A percentile compares a stretch with the other conserved stretches of the same genome.
These are phyloP conservation scores for Neoscytalidium dimidiatum DNA, from an alignment of 2,329 filamentous ascomycete species.

Conservation along the genomic window DNA sequence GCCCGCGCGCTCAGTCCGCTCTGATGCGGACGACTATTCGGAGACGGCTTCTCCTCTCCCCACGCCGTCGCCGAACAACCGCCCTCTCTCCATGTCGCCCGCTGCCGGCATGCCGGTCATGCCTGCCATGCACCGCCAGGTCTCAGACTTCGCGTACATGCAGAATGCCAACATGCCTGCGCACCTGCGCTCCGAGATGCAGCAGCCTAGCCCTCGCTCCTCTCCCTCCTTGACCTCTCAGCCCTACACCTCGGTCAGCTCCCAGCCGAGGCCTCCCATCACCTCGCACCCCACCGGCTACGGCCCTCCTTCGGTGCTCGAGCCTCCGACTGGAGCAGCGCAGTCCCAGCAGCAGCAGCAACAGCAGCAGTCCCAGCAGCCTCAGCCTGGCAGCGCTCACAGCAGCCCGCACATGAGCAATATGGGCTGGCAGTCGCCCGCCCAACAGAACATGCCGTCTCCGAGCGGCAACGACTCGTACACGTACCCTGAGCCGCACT, in stretches of 20 bases:
- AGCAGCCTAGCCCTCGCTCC: slow-evolving; percentile 68
- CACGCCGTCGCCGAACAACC: slow-evolving; percentile 81
- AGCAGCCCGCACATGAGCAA: slow-evolving; percentile 84
- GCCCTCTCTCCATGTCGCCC: slow-evolving; percentile 78
- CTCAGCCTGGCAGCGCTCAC: slow-evolving; percentile 68
- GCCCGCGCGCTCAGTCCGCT: slow-evolving; percentile 57
- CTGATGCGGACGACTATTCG: slow-evolving; percentile 71
- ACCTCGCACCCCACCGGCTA: slow-evolving; percentile 86
- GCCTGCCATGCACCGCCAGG: slow-evolving; percentile 67
- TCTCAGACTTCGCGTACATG: slow-evolving; percentile 74
- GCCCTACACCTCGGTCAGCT: slow-evolving; percentile 58
- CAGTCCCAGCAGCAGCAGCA: slow-evolving; percentile 73
- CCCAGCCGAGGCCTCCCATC: slow-evolving; percentile 56
- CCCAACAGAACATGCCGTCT: slow-evolving; percentile 71
- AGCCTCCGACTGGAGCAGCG: slow-evolving; percentile 68
- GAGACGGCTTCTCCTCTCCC: slow-evolving; percentile 73
- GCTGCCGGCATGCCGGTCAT: slow-evolving; percentile 71
- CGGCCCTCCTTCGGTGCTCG: slow-evolving; percentile 80
- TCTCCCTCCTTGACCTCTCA: slow-evolving; percentile 66
- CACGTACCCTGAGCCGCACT: slow-evolving; percentile 75
- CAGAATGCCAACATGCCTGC: slow-evolving; percentile 77
- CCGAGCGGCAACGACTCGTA: slow-evolving; percentile 71
- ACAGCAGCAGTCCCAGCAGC: slow-evolving; percentile 73
- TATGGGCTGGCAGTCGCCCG: slow-evolving; percentile 84
- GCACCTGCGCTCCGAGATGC: slow-evolving; percentile 76